Evolutionary conservation across 1,139 yeast genomes (phyloP).

Genomic region (Debaryomyces psychrophilus): DNA sequence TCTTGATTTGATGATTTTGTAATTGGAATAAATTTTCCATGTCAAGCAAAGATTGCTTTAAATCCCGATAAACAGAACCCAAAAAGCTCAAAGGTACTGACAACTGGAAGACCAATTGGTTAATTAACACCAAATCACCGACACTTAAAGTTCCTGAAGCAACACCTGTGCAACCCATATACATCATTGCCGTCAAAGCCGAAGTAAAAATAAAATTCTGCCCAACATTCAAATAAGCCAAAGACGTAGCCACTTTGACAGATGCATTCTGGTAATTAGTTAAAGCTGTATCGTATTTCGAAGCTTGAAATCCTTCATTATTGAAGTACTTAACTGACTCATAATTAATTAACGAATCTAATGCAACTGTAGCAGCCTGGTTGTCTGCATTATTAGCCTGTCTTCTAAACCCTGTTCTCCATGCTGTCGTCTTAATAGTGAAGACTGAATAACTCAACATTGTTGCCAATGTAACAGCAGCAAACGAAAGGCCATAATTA

Average conservation of each 20-base stretch:
- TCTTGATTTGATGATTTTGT: constrained; percentile 72
- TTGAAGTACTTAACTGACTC: constrained; percentile 95
- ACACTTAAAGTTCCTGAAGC: constrained; percentile 81
- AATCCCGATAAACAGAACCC: constrained; percentile 93
- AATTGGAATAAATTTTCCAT: constrained; percentile 89
- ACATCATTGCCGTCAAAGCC: constrained; percentile 97
- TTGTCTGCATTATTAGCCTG: constrained; percentile 94
- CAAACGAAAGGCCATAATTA: constrained; percentile 87
- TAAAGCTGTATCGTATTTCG: constrained; percentile 80
- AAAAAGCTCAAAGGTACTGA: constrained; percentile 92
- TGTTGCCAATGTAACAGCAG: constrained; percentile 84
- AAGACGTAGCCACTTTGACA: constrained; percentile 87
- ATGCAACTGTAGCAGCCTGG: constrained; percentile 89
- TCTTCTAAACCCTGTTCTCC: constrained; percentile 93
- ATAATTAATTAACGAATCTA: constrained; percentile 90
- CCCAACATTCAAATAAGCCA: constrained; percentile 88
- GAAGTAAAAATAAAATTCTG: constrained; percentile 89
- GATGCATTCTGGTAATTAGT: constrained; percentile 77
- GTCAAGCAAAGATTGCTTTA: constrained; percentile 87
- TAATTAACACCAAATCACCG: constrained; percentile 94
- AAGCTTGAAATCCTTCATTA: constrained; percentile 77
- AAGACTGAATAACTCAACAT: constrained; percentile 86
- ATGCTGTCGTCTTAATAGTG: constrained; percentile 89
- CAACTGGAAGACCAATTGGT: constrained; percentile 93
- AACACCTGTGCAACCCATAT: constrained; percentile 96